Base-by-base conservation (phyloP, 129 eudicot genomes). In the Chrysanthemum seticuspe region DNA sequence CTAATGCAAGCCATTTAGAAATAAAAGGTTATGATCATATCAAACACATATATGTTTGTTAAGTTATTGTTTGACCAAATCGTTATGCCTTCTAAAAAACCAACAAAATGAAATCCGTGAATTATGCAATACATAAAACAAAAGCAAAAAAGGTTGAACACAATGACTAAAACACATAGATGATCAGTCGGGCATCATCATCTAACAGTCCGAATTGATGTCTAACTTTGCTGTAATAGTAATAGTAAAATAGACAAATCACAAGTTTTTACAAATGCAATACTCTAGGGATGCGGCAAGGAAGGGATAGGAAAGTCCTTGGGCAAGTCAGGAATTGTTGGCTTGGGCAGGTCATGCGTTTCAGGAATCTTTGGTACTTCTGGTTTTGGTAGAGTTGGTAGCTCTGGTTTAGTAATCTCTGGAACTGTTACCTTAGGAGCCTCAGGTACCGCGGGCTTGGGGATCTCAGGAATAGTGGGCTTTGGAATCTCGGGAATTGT, bases 281-380 rank as follows among this genome's bases (percentile, higher is more conserved):
- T 18, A 21, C 25, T 68, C 49, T 64, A 75, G 47, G 80, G 84
- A 52, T 75, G 80, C 9, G 80, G 70, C 9, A 23, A 54, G 15
- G 73, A 63, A 53, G 72, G 80, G 29, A n/a, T 25, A 40, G 79
- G 79, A 8, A 74, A 59, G 79, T 74, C 76, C 75, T 79, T 78
- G 50, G 77, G 68, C 53, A 64, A 25, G 57, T 31, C 34, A 29
- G 34, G 34, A 29, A 40, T 5, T 40, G 9, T 40, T 40, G 47
- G 47, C 47, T 36, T 36, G 1, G 44, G 44, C 8, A 36, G 44
- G 8, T 36, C 44, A 36, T 36, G 44, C 8, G 8, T 36, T 36
- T 36, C 44, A 5, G 44, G 44, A 36, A 6, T 5, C 44, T 40
- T 40, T 40, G 47, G 58, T 53, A 53, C 19, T 53, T 53, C 58